phyloP scores from a whole-genome alignment of 441 rosid species.

The California macrophylla region DNA sequence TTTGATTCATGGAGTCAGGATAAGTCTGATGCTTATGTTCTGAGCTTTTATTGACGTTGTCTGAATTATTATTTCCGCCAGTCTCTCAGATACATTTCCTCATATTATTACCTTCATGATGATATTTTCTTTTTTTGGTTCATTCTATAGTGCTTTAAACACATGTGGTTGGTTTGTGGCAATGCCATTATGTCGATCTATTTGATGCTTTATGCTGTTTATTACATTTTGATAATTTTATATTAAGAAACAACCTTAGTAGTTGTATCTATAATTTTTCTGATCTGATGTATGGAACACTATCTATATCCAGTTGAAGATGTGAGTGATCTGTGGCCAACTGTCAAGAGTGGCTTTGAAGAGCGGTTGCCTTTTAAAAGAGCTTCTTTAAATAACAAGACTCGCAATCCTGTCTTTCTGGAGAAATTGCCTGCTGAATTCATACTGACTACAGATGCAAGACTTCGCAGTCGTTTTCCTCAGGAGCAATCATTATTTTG shows the following conservation, averaged over 20 bases:
- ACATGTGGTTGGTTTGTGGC: not conserved
- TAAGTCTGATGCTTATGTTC: not conserved
- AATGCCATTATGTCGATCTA: not conserved
- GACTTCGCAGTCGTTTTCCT: constrained; percentile 90
- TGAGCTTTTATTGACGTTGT: not conserved
- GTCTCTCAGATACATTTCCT: not conserved
- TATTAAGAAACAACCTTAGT: not conserved
- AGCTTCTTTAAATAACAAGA: constrained; percentile 78
- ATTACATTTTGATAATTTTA: not conserved
- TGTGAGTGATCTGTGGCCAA: constrained; percentile 92
- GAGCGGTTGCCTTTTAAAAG: constrained; percentile 59
- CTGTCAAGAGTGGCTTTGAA: constrained; percentile 58
- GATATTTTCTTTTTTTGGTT: not conserved
- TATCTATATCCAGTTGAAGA: constrained; percentile 61
- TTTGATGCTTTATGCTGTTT: too few relatives aligned
- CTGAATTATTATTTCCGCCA: not conserved
- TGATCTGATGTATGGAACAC: constrained; percentile 13
- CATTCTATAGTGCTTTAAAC: not conserved
- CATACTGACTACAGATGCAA: constrained; percentile 80
- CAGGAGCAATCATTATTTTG: constrained; percentile 78
- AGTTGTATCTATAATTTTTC: not conserved
- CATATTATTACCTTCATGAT: constrained; percentile 1
- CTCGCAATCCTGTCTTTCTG: constrained; percentile 67
- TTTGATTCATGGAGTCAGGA: not conserved
- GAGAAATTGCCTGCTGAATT: constrained; percentile 74